Percentiles rank a stretch among this genome's conserved stretches.
phyloP scores from a whole-genome alignment of 768 basidiomycete genomes.

The Megacollybia marginata region DNA sequence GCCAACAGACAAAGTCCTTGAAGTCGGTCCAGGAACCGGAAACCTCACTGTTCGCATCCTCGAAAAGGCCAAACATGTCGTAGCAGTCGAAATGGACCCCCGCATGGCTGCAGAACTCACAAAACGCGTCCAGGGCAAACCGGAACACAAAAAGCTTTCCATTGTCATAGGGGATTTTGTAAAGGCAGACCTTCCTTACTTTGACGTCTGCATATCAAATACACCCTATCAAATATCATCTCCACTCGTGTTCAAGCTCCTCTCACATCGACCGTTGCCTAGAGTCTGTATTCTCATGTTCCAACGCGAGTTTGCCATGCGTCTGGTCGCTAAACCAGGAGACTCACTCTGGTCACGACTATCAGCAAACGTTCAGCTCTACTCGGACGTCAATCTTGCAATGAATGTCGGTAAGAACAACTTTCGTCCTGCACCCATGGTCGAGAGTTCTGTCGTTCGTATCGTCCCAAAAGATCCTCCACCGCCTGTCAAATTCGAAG shows the following conservation, averaged over 20 bases:
- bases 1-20: slow-evolving; percentile 92
- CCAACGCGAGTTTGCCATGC: slow-evolving; percentile 95
- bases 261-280: slow-evolving; percentile 92
- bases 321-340: slow-evolving; percentile 80
- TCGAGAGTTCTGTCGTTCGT: slow-evolving; percentile 89
- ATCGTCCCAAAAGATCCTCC: slow-evolving; percentile 91
- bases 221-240: slow-evolving; percentile 99
- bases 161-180: slow-evolving; percentile 97
- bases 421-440: slow-evolving; percentile 92
- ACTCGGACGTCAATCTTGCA: slow-evolving; percentile 91
- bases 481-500: slow-evolving; percentile 91
- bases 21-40: slow-evolving; percentile 97
- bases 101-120: slow-evolving; percentile 97
- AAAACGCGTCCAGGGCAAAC: slow-evolving; percentile 96
- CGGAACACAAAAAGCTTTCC: slow-evolving; percentile 91
- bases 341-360: slow-evolving; percentile 88
- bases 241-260: slow-evolving; percentile 90
- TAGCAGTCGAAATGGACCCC: slow-evolving; percentile 96
- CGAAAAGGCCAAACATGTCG: slow-evolving; percentile 87
- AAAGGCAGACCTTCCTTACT: slow-evolving; percentile 96
- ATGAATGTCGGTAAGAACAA: slow-evolving; percentile 97
- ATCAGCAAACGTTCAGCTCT: slow-evolving; percentile 95
- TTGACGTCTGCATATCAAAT: slow-evolving; percentile 98
- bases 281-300: slow-evolving; percentile 98
- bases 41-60: slow-evolving; percentile 92